phyloP scores from a whole-genome alignment of 108 stramenopile species.

The Skeletonema grethae region DNA sequence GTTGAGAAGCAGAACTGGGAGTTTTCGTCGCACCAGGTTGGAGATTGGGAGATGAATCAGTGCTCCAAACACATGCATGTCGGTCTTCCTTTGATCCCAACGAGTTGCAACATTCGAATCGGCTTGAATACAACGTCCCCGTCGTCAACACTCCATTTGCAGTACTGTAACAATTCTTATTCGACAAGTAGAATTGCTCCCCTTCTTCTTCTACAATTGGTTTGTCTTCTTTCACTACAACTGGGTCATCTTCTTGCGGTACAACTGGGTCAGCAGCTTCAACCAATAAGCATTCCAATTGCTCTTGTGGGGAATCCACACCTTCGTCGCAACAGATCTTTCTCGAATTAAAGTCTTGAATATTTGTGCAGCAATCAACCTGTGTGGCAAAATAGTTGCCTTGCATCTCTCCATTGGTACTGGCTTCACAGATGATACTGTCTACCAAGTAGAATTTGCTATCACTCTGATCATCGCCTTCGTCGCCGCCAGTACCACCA shows the following conservation, averaged over 20 bases:
- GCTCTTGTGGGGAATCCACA: background rate
- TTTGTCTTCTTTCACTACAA: background rate
- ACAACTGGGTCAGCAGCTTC: background rate
- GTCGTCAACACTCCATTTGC: background rate
- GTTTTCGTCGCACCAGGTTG: background rate
- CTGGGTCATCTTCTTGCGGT: background rate
- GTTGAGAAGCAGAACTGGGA: background rate
- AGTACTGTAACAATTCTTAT: background rate
- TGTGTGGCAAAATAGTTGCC: background rate
- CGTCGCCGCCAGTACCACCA: too few species aligned
- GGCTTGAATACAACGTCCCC: background rate
- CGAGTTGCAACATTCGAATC: background rate
- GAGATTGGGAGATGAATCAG: too few species aligned
- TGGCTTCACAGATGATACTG: background rate
- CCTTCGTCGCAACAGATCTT: background rate
- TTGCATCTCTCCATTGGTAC: background rate
- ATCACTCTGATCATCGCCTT: background rate
- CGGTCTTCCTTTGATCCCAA: background rate
- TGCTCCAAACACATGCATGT: background rate
- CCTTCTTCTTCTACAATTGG: background rate
- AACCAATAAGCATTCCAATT: background rate
- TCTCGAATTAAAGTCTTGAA: background rate
- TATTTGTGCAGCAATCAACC: slow-evolving; percentile 2
- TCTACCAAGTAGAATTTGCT: background rate
- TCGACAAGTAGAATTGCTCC: slow-evolving; percentile 1